Conservation (phyloP, 2,329 filamentous ascomycete genomes). For the Ophiostoma triangulosporum region DNA sequence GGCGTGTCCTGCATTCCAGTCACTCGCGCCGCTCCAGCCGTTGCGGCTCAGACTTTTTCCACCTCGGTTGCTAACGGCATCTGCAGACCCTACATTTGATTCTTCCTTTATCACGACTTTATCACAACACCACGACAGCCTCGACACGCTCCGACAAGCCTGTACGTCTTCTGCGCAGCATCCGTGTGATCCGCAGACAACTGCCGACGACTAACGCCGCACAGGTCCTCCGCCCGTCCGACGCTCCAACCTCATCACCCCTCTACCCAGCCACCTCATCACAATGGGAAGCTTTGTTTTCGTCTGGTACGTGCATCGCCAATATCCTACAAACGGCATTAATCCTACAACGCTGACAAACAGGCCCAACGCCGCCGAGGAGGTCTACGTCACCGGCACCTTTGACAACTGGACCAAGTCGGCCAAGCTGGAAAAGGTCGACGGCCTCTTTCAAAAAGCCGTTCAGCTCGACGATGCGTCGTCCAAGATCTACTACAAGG, state of each 20-base stretch:
- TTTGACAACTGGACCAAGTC: constrained; percentile 92
- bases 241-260: neutral
- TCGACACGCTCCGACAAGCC: no score
- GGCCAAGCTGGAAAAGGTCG: constrained; percentile 66
- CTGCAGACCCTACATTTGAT: no score
- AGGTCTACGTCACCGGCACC: constrained; percentile 89
- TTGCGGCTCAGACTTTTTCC: no score
- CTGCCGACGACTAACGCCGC: no score
- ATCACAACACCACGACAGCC: no score
- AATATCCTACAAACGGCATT: neutral
- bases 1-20: no score
- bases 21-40: no score
- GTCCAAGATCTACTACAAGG: constrained; percentile 89
- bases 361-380: constrained; percentile 72
- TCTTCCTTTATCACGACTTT: no score
- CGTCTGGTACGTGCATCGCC: constrained; percentile 40
- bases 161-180: no score
- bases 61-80: no score
- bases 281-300: constrained; percentile 55
- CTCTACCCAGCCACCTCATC: neutral
- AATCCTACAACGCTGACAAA: neutral
- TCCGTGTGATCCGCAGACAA: no score
- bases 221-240: neutral
- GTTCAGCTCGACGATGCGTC: constrained; percentile 54
- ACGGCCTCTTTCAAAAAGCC: constrained; percentile 62